Evolutionary conservation across 1,139 yeast species (phyloP).

Genomic region (Kodamaea fungicola): DNA sequence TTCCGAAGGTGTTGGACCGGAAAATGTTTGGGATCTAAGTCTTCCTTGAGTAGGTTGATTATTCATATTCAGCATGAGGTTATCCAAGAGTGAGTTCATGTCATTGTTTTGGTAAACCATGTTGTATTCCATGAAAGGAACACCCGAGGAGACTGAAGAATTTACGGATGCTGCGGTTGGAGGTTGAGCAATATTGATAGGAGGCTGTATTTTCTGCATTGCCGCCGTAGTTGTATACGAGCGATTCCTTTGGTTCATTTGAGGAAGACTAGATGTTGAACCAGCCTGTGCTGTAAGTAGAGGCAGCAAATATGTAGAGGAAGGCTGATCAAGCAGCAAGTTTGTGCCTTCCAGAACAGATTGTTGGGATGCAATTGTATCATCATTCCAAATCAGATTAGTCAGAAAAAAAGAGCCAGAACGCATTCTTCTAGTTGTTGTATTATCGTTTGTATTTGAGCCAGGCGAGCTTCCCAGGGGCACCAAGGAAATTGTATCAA

Average conservation of each 20-base stretch:
- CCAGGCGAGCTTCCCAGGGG: constrained; percentile 1
- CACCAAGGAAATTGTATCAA: constrained; percentile 22
- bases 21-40: constrained; percentile 42
- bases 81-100: constrained; percentile 31
- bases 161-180: too few relatives aligned
- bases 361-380: constrained; percentile 15
- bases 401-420: constrained; percentile 46
- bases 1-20: constrained; percentile 34
- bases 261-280: constrained; percentile 7
- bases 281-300: constrained; percentile 24
- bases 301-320: constrained; percentile 28
- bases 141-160: too few relatives aligned
- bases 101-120: constrained; percentile 19
- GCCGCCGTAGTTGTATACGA: constrained; percentile 50
- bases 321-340: constrained; percentile 4
- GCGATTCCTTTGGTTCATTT: constrained; percentile 30
- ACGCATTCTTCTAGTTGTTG: constrained; percentile 28
- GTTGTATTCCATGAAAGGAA: not conserved
- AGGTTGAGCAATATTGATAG: not conserved
- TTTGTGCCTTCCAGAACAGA: constrained; percentile 6
- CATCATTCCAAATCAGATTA: constrained; percentile 50
- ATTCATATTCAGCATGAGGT: constrained; percentile 20
- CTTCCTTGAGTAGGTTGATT: constrained; percentile 14
- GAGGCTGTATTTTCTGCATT: constrained; percentile 4
- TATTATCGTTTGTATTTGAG: constrained; percentile 9